phyloP scores from a whole-genome alignment of 805 yeast species.

The Candida easanensis region DNA sequence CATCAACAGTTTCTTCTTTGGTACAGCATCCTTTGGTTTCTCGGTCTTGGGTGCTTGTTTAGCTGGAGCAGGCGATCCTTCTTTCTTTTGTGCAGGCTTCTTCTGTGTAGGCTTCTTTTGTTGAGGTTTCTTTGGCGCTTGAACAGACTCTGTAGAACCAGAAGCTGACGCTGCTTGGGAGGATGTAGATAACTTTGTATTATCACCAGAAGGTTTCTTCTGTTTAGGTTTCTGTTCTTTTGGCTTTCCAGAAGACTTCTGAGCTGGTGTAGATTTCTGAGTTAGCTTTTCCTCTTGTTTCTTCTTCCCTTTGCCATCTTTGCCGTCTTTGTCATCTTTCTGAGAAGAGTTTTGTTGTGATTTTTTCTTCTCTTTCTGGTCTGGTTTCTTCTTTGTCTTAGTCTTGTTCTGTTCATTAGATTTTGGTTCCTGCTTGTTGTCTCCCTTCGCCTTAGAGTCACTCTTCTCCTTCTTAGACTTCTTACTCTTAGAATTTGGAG shows the following conservation, averaged over 20 bases:
- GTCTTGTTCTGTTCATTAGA: background rate
- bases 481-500: background rate
- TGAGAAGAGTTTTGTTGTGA: background rate
- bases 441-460: background rate
- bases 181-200: background rate
- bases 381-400: conserved; percentile 1
- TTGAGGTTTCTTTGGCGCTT: conserved; percentile 2
- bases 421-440: background rate
- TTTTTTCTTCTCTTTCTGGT: background rate
- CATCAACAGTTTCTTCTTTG: conserved; percentile 5
- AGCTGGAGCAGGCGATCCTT: background rate
- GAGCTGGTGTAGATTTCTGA: no score
- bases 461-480: background rate
- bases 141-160: background rate
- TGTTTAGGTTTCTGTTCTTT: conserved; percentile 4
- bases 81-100: background rate
- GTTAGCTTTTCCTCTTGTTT: background rate
- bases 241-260: background rate
- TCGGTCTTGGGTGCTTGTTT: no score
- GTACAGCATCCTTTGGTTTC: no score
- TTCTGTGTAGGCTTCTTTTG: conserved; percentile 4
- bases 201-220: conserved; percentile 7
- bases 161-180: background rate
- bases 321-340: conserved; percentile 5
- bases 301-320: background rate